Conservation (phyloP, 2,329 filamentous ascomycete genomes). For the Cercospora citrullina region DNA sequence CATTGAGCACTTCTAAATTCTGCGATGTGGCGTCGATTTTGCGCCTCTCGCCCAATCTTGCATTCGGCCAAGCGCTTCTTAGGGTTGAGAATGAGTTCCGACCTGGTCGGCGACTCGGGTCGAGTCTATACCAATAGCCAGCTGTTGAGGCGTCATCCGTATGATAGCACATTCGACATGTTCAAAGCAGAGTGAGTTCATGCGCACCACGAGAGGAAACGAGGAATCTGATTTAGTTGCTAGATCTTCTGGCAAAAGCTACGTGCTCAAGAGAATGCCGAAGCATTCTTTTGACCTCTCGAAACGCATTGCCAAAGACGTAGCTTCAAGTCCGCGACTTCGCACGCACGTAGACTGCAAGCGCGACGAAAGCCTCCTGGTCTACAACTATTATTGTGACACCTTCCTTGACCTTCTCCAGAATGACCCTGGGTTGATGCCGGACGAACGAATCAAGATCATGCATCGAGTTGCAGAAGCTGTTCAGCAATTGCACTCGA, state of each 20-base stretch:
- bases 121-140: too few relatives aligned
- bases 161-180: constrained; percentile 35
- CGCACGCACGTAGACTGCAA: constrained; percentile 43
- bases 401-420: constrained; percentile 41
- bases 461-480: constrained; percentile 32
- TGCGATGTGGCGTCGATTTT: neutral
- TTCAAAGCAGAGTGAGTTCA: constrained; percentile 41
- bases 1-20: too few relatives aligned
- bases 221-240: constrained; percentile 12
- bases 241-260: constrained; percentile 38
- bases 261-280: constrained; percentile 40
- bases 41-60: neutral
- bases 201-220: neutral
- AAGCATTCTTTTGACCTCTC: constrained; percentile 39
- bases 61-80: neutral
- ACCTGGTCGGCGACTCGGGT: too few relatives aligned
- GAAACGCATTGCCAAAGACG: constrained; percentile 38
- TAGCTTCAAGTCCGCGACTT: constrained; percentile 38
- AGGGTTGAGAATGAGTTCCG: constrained; percentile 39
- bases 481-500: constrained; percentile 41
- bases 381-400: constrained; percentile 41
- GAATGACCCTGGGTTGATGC: constrained; percentile 37
- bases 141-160: too few relatives aligned
- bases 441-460: constrained; percentile 38
- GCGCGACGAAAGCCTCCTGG: constrained; percentile 37